A percentile compares a stretch with the other conserved stretches of the same genome.
Evolutionary conservation across 768 basidiomycete species (phyloP).

Genomic region (Amanita subjunquillea): DNA sequence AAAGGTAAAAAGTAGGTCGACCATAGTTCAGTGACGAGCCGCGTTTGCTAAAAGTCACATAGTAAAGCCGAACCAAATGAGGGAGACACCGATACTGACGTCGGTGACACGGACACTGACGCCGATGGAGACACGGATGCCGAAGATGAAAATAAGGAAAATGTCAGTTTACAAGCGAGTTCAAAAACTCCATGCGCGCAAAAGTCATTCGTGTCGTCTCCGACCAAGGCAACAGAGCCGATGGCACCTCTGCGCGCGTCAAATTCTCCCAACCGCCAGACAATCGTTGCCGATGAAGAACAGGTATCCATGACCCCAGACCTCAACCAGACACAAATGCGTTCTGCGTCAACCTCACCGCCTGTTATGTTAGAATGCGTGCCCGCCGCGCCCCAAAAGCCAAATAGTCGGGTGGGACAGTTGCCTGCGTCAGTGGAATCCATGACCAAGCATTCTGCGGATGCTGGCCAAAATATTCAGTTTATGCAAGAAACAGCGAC

Average conservation of each 20-base stretch:
- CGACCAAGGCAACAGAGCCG: not conserved
- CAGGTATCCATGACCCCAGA: not conserved
- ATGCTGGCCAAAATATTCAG: not conserved
- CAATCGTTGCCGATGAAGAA: not conserved
- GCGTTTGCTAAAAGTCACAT: not conserved
- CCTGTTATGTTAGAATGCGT: not conserved
- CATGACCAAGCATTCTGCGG: not conserved
- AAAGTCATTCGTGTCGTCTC: not conserved
- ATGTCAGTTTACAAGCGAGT: not conserved
- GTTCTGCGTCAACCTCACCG: not conserved
- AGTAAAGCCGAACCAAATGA: not conserved
- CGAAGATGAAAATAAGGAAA: slow-evolving; percentile 3
- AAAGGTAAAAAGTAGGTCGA: not conserved
- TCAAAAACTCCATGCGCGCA: not conserved
- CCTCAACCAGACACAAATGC: not conserved
- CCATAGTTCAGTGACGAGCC: not conserved
- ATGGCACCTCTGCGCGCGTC: not conserved
- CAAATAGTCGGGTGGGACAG: not conserved
- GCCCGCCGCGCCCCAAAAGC: not conserved
- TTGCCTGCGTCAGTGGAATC: not conserved
- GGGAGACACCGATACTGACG: slow-evolving; percentile 1
- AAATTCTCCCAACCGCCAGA: not conserved
- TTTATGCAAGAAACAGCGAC: not conserved
- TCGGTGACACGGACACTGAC: not conserved
- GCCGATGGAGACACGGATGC: not conserved